Conservation (phyloP, 2,329 filamentous ascomycete species). For the Talaromyces piceae region DNA sequence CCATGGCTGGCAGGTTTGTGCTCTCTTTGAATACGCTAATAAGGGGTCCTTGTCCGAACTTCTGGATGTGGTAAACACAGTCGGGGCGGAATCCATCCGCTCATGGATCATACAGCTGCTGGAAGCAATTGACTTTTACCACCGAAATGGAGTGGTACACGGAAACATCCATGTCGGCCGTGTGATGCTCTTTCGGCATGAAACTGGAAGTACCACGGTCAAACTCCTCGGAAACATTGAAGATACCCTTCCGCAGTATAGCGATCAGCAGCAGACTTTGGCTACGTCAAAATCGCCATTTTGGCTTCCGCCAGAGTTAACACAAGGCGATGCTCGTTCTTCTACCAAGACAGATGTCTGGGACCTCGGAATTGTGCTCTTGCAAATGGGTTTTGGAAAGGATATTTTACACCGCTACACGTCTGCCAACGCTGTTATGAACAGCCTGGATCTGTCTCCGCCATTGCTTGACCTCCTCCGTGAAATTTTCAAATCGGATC, state of each 20-base stretch:
- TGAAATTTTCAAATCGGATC: slow-evolving; percentile 77
- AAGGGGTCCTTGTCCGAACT: slow-evolving; percentile 78
- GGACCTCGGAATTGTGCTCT: slow-evolving; percentile 84
- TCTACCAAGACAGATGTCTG: slow-evolving; percentile 84
- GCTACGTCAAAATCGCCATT: slow-evolving; percentile 66
- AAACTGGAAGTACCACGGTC: slow-evolving; percentile 60
- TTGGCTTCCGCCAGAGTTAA: slow-evolving; percentile 75
- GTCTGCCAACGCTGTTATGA: slow-evolving; percentile 67
- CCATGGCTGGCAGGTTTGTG: slow-evolving; percentile 61
- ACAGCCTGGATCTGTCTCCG: slow-evolving; percentile 63
- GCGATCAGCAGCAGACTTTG: slow-evolving; percentile 30
- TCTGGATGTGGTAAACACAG: slow-evolving; percentile 66
- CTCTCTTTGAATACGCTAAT: slow-evolving; percentile 69
- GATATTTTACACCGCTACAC: slow-evolving; percentile 68
- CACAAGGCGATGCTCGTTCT: slow-evolving; percentile 46
- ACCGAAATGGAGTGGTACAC: slow-evolving; percentile 76
- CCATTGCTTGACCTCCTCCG: slow-evolving; percentile 71
- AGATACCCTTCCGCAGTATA: slow-evolving; percentile 44
- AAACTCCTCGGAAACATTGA: slow-evolving; percentile 45
- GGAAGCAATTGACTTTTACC: slow-evolving; percentile 79
- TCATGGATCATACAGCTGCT: slow-evolving; percentile 89
- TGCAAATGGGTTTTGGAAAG: slow-evolving; percentile 90
- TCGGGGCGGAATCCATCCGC: slow-evolving; percentile 68
- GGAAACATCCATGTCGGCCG: slow-evolving; percentile 75
- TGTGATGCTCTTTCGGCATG: slow-evolving; percentile 65